Base-by-base conservation (phyloP, 176 grass and related monocot species). In the Oryza glaberrima region DNA sequence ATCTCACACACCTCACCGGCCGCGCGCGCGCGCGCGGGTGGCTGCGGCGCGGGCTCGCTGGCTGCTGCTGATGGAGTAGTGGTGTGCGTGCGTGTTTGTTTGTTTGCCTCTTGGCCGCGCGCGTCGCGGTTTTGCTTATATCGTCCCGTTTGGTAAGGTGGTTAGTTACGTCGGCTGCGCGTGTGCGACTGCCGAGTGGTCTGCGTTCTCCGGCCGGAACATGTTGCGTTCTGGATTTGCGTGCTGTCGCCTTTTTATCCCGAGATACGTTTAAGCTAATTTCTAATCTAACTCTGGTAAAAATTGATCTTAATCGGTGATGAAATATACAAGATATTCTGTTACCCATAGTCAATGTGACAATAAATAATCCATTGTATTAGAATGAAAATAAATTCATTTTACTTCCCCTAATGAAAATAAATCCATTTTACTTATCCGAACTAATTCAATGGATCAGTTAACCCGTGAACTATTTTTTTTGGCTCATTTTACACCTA, bases 131-230 rank as follows among this genome's bases (percentile, higher is more conserved):
- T 56, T 19, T 20, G 65, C 77, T 89, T 58, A 52, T 72, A 19
- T 52, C 73, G 54, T 77, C 52, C 16, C 52, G 52, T 56, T 76
- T 41, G 83, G 54, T 52, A 12, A 49, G 46, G 72, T 13, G 19
- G 82, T 63, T 84, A 26, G 82, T 63, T 84, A 20, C 69, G 87
- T 80, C 71, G 80, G 80, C 61, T 23, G 66, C 20, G 45, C 9
- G 68, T 58, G 54, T n/a, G 54, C 19, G 14, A 58, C 67, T 25
- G 23, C 43, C 41, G 41, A 43, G 2, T 44, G 43, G 43, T 44
- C 43, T 9, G 41, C 41, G 41, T 44, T 44, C 9, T 44, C 43
- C 43, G 43, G 43, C 9, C 43, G 1, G 43, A 10, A 11, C 43
- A 10, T 44, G 7, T 10, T 44, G 43, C 43, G 43, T 44, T 44